Conservation (phyloP, 495 filamentous ascomycete genomes). For the Penicillium malachiteum region DNA sequence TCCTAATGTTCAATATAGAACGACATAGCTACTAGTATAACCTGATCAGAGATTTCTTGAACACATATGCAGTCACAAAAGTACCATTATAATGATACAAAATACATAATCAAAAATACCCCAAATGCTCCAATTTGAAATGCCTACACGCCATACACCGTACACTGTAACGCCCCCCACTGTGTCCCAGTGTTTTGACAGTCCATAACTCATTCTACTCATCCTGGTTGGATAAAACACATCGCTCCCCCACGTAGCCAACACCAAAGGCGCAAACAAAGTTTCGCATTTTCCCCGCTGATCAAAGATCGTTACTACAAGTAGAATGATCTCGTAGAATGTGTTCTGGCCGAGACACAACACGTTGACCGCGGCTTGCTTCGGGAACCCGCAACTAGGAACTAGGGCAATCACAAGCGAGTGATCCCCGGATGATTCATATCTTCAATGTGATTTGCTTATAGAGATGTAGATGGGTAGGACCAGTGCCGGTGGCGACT, state of each 20-base stretch:
- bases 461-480: too few relatives aligned
- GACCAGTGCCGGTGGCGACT: too few relatives aligned
- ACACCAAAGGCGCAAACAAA: conserved; percentile 4
- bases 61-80: too few relatives aligned
- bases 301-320: conserved; percentile 18
- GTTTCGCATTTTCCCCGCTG: conserved; percentile 11
- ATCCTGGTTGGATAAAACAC: conserved; percentile 17
- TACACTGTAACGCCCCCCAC: conserved; percentile 21
- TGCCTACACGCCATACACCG: neutral
- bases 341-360: conserved; percentile 3
- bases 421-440: neutral
- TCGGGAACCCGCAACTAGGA: conserved; percentile 17
- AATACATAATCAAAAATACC: neutral
- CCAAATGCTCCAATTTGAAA: conserved; percentile 8
- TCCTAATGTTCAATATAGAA: too few relatives aligned
- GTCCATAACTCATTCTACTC: conserved; percentile 1
- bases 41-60: too few relatives aligned
- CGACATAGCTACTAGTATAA: too few relatives aligned
- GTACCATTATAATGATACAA: too few relatives aligned
- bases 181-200: conserved; percentile 13
- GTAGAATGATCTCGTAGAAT: conserved; percentile 1
- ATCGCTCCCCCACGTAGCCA: conserved; percentile 13
- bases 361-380: conserved; percentile 3
- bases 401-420: conserved; percentile 22
- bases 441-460: too few relatives aligned